phyloP scores from a whole-genome alignment of 495 filamentous ascomycete species.

The Lasiosphaeria miniovina region DNA sequence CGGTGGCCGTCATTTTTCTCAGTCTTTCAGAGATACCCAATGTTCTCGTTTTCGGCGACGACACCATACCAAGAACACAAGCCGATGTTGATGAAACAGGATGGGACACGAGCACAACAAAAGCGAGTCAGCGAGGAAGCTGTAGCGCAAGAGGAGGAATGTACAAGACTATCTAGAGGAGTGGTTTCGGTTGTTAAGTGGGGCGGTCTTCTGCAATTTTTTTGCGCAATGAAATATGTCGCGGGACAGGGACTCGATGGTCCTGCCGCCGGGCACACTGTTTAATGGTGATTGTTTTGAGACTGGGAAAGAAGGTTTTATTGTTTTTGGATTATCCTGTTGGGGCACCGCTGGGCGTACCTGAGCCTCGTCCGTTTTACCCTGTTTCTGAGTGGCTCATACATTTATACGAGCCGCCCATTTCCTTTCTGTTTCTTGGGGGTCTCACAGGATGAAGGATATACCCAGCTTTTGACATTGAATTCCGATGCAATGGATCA shows the following conservation, averaged over 20 bases:
- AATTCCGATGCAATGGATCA: conserved; percentile 6
- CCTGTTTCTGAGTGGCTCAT: conserved; percentile 1
- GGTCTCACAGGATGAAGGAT: conserved; percentile 34
- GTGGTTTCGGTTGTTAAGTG: conserved; percentile 9
- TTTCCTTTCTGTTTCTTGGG: conserved; percentile 19
- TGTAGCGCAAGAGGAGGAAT: neutral
- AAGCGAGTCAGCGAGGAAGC: conserved; percentile 5
- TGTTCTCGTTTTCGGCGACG: neutral
- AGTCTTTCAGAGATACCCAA: conserved; percentile 23
- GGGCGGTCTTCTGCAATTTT: neutral
- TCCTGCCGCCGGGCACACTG: neutral
- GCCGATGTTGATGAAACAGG: conserved; percentile 16
- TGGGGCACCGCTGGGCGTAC: conserved; percentile 3
- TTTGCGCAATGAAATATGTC: no score
- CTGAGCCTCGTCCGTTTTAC: neutral
- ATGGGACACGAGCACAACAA: conserved; percentile 12
- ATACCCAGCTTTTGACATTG: conserved; percentile 29
- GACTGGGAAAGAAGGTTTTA: conserved; percentile 1
- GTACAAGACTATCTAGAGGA: conserved; percentile 18
- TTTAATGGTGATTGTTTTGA: conserved; percentile 10
- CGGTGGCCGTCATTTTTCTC: conserved; percentile 19
- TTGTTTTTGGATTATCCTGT: neutral
- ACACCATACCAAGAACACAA: conserved; percentile 9
- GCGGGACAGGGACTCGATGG: no score
- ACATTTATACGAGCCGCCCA: conserved; percentile 2